Evolutionary conservation across 306 rosid genomes (phyloP), one percentile per base, ranked within the genome.

Genomic region (Dryas drummondii): DNA sequence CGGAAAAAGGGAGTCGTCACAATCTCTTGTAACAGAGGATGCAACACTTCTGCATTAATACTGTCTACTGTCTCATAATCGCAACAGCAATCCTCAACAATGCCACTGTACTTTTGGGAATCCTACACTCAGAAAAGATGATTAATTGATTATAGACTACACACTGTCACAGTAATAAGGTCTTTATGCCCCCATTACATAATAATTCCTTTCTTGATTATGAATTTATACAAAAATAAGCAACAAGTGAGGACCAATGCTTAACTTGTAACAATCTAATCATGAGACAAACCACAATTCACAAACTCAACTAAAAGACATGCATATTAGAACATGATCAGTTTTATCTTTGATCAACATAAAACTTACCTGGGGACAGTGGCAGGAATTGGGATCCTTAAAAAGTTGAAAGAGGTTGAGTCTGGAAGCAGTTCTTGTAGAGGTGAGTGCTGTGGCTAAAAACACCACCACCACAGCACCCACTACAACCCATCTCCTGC

Each of bases 21-120:
- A 53, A 84, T 86, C 79, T 90, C 88, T 56, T 84, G 90, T 5
- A 87, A 92, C 11, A 82, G 77, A 26, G 96, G 91, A 15, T 84
- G 8, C 78, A 90, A 78, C 66, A 87, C 85, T 75, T 86, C 88
- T 69, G 61, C 52, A 26, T 90, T 90, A 67, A 87, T 75, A 48
- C 63, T 84, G 22, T 90, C 84, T 61, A 87, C 88, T 1, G 92
- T 86, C 72, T 87, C 92, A 76, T 90, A 90, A 73, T 86, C 89
- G 82, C 92, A 87, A 78, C 92, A 87, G 62, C 92, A 90, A 64
- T 90, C 96, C 83, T 90, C 92, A 49, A 87, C 86, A 47, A 90
- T 82, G 55, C 91, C 96, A 66, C 82, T 90, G 75, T 84, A 87
- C 85, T 80, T 82, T 0, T 77, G 74, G 60, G 84, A 56, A 51